Evolutionary conservation across 1,284 basidiomycete species (phyloP).

Genomic region (Malassezia psittaci): DNA sequence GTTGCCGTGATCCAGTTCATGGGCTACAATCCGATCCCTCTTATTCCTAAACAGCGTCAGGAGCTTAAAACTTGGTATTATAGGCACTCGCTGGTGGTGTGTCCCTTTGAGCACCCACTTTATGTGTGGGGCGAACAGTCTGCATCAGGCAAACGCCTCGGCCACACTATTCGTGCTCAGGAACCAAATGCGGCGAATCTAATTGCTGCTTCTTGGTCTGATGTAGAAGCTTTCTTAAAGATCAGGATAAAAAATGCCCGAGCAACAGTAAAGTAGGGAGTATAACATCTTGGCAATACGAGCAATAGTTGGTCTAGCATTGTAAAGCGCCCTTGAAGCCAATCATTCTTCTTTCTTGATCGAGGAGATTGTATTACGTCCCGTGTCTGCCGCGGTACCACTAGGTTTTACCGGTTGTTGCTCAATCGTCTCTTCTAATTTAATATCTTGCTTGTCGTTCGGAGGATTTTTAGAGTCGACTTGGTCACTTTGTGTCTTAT

Average conservation of each 20-base stretch:
- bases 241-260: background rate
- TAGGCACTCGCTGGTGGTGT: constrained; percentile 6
- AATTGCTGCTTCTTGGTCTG: background rate
- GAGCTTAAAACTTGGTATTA: constrained; percentile 15
- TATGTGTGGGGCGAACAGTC: constrained; percentile 11
- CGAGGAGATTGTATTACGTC: background rate
- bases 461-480: no score
- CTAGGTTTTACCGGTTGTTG: no score
- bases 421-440: no score
- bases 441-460: no score
- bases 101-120: constrained; percentile 9
- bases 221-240: background rate
- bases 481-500: no score
- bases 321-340: no score
- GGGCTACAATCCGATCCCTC: constrained; percentile 25
- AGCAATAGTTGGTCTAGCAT: no score
- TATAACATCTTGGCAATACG: no score
- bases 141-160: constrained; percentile 12
- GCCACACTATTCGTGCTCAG: background rate
- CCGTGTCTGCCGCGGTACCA: no score
- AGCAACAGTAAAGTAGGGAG: background rate
- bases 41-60: constrained; percentile 10
- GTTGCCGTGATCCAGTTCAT: constrained; percentile 26
- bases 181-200: background rate
- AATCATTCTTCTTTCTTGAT: background rate